Conservation (phyloP, 495 filamentous ascomycete species). For the Hypoxylon rickii region DNA sequence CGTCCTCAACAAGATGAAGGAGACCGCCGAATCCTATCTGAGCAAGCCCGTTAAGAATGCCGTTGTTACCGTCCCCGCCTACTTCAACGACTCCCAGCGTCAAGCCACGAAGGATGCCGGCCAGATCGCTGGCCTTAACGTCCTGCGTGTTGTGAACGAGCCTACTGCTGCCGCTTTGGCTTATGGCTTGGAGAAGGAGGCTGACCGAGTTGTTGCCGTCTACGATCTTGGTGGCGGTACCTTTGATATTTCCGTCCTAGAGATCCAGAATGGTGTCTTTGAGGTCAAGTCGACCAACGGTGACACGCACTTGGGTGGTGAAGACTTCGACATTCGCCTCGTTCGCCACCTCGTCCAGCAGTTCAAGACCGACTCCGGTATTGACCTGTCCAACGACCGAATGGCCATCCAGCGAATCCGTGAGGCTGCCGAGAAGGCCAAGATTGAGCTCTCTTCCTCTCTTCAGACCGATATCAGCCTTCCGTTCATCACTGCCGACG, state of each 20-base stretch:
- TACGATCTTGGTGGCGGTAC: slow-evolving; percentile 99
- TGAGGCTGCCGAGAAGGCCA: slow-evolving; percentile 99
- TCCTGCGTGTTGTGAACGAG: slow-evolving; percentile 96
- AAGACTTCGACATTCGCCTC: slow-evolving; percentile 96
- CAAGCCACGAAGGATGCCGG: slow-evolving; percentile 98
- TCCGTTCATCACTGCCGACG: slow-evolving; percentile 96
- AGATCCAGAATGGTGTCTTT: slow-evolving; percentile 97
- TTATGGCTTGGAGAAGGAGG: slow-evolving; percentile 93
- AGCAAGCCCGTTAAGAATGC: slow-evolving; percentile 90
- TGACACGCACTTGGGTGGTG: slow-evolving; percentile 96
- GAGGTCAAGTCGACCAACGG: slow-evolving; percentile 99
- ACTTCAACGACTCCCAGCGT: slow-evolving; percentile 98
- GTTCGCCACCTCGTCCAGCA: slow-evolving; percentile 93
- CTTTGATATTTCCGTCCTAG: slow-evolving; percentile 96
- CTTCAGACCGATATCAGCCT: slow-evolving; percentile 98
- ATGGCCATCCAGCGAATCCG: slow-evolving; percentile 99
- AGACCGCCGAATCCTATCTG: slow-evolving; percentile 91
- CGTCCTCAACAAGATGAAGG: slow-evolving; percentile 97
- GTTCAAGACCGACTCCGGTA: slow-evolving; percentile 94
- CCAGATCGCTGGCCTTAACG: slow-evolving; percentile 93
- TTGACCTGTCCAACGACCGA: slow-evolving; percentile 89
- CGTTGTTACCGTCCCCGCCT: slow-evolving; percentile 94
- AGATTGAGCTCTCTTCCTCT: slow-evolving; percentile 97
- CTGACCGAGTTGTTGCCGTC: slow-evolving; percentile 88
- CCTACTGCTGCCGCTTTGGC: slow-evolving; percentile 93